phyloP scores from a whole-genome alignment of 2,329 filamentous ascomycete species.

The Fusarium sp. region DNA sequence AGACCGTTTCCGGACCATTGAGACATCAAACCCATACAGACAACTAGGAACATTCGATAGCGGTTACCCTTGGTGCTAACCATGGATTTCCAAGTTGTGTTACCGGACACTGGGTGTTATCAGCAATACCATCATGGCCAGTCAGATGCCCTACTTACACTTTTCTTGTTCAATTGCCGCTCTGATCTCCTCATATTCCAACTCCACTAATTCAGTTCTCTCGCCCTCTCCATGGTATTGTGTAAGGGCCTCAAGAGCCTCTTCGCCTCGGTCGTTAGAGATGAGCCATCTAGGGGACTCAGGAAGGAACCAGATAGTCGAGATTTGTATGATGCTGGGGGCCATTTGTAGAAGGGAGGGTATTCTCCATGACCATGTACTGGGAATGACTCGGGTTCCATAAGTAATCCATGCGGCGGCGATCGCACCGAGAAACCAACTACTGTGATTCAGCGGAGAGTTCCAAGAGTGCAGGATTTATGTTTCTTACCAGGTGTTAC shows the following conservation, averaged over 20 bases:
- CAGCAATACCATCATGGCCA: fast-evolving
- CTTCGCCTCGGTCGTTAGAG: constrained; percentile 50
- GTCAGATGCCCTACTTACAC: constrained; percentile 28
- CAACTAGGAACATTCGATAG: constrained; percentile 54
- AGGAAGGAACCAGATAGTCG: constrained; percentile 63
- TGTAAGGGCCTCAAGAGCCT: constrained; percentile 64
- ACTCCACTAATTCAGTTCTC: constrained; percentile 61
- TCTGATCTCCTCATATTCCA: constrained; percentile 63
- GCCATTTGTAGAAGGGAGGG: constrained; percentile 47
- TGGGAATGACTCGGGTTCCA: constrained; percentile 56
- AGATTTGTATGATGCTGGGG: constrained; percentile 22
- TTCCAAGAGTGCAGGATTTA: fast-evolving
- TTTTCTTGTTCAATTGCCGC: constrained; percentile 54
- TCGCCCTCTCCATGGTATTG: constrained; percentile 69
- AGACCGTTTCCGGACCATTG: constrained; percentile 54
- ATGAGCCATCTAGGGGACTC: constrained; percentile 74
- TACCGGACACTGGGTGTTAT: constrained; percentile 18
- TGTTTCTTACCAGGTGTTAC: constrained; percentile 55
- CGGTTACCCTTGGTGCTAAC: constrained; percentile 49
- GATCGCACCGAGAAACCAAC: constrained; percentile 61
- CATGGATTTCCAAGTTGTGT: constrained; percentile 48
- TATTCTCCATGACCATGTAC: constrained; percentile 53
- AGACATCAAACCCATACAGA: constrained; percentile 59
- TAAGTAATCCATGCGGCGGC: constrained; percentile 58
- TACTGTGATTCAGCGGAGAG: constrained; percentile 27